These are phyloP conservation scores for Monosporascus ibericus DNA, from an alignment of 2,329 filamentous ascomycete genomes.

Conservation along the genomic window DNA sequence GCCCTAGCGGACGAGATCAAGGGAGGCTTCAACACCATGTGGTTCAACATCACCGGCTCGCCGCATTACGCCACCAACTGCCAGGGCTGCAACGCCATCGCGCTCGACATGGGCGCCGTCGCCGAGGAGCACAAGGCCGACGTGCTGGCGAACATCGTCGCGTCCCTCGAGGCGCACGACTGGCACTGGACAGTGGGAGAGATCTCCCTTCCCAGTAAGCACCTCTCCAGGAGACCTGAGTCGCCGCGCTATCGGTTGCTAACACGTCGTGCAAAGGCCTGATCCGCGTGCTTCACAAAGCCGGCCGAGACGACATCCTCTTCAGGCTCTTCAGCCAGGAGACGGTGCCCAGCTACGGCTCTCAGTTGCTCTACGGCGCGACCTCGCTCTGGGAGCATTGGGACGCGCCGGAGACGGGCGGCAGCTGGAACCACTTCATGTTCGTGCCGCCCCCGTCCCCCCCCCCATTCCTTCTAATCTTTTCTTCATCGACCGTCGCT, in stretches of 20 bases:
- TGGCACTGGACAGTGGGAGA: conserved; percentile 4
- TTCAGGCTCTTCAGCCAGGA: conserved; percentile 4
- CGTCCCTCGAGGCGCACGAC: background rate
- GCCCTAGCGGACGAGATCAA: background rate
- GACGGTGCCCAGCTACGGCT: conserved; percentile 2
- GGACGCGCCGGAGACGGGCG: conserved; percentile 4
- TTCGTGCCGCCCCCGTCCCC: background rate
- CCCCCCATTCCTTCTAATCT: background rate
- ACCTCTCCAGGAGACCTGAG: background rate
- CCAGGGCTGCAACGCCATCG: conserved; percentile 6
- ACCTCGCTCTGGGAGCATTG: conserved; percentile 10
- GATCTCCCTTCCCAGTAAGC: conserved; percentile 4
- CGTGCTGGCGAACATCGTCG: conserved; percentile 1
- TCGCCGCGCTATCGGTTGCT: background rate
- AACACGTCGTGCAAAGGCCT: background rate
- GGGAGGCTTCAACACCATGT: conserved; percentile 3
- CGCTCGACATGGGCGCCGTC: conserved; percentile 2
- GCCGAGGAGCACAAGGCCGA: background rate
- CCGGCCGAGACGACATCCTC: conserved; percentile 2
- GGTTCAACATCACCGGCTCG: conserved; percentile 2
- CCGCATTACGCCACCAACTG: conserved; percentile 2
- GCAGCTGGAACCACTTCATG: conserved; percentile 11
- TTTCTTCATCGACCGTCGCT: background rate
- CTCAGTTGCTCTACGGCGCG: conserved; percentile 3
- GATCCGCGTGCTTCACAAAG: conserved; percentile 1